phyloP scores from a whole-genome alignment of 441 rosid genomes.

The Gossypium aridum region DNA sequence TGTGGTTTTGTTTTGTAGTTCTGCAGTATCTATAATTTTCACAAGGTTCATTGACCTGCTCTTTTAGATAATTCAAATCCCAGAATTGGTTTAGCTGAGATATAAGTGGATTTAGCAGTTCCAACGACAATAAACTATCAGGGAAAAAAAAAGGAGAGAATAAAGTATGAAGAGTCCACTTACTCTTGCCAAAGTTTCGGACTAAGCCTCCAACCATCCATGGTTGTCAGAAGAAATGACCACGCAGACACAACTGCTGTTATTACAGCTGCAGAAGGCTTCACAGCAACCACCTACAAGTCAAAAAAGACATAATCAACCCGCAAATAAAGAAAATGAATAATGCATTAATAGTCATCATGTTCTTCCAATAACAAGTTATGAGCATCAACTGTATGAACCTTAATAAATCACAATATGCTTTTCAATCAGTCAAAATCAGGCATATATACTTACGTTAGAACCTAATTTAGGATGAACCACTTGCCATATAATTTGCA shows the following conservation, averaged over 20 bases:
- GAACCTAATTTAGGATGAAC: slow-evolving; percentile 82
- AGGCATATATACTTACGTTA: slow-evolving; percentile 45
- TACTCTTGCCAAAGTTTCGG: slow-evolving; percentile 82
- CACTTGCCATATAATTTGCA: slow-evolving; percentile 91
- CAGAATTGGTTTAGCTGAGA: neutral
- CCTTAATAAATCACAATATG: neutral
- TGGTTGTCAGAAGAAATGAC: slow-evolving; percentile 81
- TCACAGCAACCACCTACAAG: slow-evolving; percentile 62
- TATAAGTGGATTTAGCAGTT: neutral
- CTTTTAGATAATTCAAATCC: neutral
- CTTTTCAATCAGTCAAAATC: neutral
- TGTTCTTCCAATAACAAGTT: neutral
- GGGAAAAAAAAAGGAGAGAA: neutral
- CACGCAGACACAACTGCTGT: slow-evolving; percentile 81
- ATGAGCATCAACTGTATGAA: neutral
- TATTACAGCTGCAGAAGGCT: slow-evolving; percentile 51
- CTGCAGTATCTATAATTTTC: neutral
- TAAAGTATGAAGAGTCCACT: slow-evolving; percentile 18
- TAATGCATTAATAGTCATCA: neutral
- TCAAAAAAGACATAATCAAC: neutral
- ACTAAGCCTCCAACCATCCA: slow-evolving; percentile 48
- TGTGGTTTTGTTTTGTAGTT: neutral
- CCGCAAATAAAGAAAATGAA: neutral
- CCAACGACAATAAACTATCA: neutral
- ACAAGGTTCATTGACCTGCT: neutral